Evolutionary conservation across 2,329 filamentous ascomycete species (phyloP).

Genomic region (Pochonia chlamydosporia): DNA sequence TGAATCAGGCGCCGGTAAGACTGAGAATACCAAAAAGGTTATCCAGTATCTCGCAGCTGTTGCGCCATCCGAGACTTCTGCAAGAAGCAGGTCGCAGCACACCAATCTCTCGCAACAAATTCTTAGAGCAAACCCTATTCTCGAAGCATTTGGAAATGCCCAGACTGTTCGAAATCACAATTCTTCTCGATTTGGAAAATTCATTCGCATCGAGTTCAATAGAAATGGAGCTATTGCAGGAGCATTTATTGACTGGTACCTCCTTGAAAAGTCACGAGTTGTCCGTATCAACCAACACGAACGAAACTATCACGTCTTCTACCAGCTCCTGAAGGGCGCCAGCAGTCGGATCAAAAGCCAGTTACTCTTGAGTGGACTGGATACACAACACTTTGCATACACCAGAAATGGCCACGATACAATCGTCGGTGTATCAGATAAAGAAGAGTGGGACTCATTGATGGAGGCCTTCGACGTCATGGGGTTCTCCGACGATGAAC

Average conservation of each 20-base stretch:
- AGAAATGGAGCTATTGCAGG: constrained; percentile 84
- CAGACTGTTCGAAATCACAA: constrained; percentile 98
- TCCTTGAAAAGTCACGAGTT: constrained; percentile 96
- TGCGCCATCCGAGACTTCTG: constrained; percentile 71
- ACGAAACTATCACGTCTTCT: constrained; percentile 96
- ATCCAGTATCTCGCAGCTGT: constrained; percentile 97
- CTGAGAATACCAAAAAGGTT: constrained; percentile 98
- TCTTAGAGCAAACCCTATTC: constrained; percentile 88
- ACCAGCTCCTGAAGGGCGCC: constrained; percentile 86
- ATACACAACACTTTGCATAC: constrained; percentile 85
- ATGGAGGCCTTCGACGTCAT: constrained; percentile 93
- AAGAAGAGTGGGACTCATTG: constrained; percentile 81
- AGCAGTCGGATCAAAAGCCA: constrained; percentile 66
- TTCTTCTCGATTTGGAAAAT: constrained; percentile 96
- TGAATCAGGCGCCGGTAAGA: constrained; percentile 97
- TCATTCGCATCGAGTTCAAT: constrained; percentile 94
- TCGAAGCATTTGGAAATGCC: constrained; percentile 96
- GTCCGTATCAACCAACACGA: constrained; percentile 83
- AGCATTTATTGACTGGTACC: constrained; percentile 97
- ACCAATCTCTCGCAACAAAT: constrained; percentile 95
- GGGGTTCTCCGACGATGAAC: constrained; percentile 84
- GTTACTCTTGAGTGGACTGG: constrained; percentile 68
- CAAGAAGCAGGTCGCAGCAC: constrained; percentile 56
- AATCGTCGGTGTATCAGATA: constrained; percentile 84
- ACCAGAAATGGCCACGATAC: constrained; percentile 86